phyloP scores from a whole-genome alignment of 371 early-diverging fungal species.

The Mucor indicus region DNA sequence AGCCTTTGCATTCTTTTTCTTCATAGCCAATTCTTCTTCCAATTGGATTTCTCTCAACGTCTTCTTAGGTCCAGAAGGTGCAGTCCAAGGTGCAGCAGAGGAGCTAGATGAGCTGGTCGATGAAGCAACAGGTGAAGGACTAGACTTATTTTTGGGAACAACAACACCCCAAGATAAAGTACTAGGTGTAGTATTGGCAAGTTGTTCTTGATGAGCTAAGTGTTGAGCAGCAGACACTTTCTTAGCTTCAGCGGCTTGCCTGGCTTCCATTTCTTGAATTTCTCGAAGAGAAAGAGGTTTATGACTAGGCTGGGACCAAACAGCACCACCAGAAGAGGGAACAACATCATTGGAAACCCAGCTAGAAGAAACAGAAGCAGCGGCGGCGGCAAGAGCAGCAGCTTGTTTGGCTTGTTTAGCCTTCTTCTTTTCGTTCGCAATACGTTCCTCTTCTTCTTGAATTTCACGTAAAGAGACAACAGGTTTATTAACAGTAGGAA shows the following conservation, averaged over 20 bases:
- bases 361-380: slow-evolving; percentile 4
- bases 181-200: slow-evolving; percentile 15
- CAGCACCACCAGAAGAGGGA: neutral
- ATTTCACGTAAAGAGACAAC: slow-evolving; percentile 46
- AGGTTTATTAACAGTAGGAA: slow-evolving; percentile 1
- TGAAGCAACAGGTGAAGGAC: slow-evolving; percentile 14
- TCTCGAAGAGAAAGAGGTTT: slow-evolving; percentile 60
- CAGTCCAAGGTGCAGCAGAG: slow-evolving; percentile 40
- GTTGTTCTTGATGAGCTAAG: slow-evolving; percentile 11
- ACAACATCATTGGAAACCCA: neutral
- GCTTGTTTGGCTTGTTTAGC: slow-evolving; percentile 11
- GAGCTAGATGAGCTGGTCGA: slow-evolving; percentile 18
- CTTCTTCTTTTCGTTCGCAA: slow-evolving; percentile 34
- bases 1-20: slow-evolving; percentile 42
- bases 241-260: slow-evolving; percentile 45
- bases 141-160: slow-evolving; percentile 13
- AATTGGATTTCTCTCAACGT: slow-evolving; percentile 75
- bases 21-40: slow-evolving; percentile 67
- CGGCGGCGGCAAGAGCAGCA: slow-evolving; percentile 1
- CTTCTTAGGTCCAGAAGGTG: slow-evolving; percentile 58
- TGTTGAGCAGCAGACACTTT: slow-evolving; percentile 32
- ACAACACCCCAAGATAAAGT: slow-evolving; percentile 46
- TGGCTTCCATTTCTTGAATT: slow-evolving; percentile 66
- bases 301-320: slow-evolving; percentile 37
- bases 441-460: slow-evolving; percentile 45